Evolutionary conservation across 2,329 filamentous ascomycete genomes (phyloP).

Genomic region (Periconia macrospinosa): DNA sequence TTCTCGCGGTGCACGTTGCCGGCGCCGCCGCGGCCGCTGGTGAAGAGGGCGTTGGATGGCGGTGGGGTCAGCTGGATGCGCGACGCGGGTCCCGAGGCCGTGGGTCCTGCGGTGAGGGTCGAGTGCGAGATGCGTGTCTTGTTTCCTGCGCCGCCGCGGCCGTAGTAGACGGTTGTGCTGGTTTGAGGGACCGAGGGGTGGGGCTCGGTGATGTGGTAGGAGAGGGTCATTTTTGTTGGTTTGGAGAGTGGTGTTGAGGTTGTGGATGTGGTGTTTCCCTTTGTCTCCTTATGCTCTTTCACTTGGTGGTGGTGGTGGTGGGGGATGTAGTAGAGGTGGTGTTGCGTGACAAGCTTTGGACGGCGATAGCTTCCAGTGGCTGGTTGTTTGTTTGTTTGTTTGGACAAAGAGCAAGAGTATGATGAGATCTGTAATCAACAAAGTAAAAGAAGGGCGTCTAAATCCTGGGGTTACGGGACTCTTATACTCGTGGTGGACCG

Average conservation of each 20-base stretch:
- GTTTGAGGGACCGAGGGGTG: slow-evolving; percentile 59
- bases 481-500: background rate
- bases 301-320: too few relatives aligned
- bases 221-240: slow-evolving; percentile 33
- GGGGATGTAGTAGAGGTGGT: too few relatives aligned
- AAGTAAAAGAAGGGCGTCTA: background rate
- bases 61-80: slow-evolving; percentile 52
- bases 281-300: background rate
- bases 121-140: slow-evolving; percentile 57
- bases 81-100: slow-evolving; percentile 51
- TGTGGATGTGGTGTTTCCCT: background rate
- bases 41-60: slow-evolving; percentile 57
- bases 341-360: too few relatives aligned
- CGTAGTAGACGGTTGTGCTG: slow-evolving; percentile 54
- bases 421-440: background rate
- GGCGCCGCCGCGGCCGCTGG: slow-evolving; percentile 67
- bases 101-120: slow-evolving; percentile 53
- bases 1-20: slow-evolving; percentile 62
- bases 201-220: slow-evolving; percentile 62
- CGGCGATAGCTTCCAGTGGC: background rate
- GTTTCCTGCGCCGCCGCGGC: slow-evolving; percentile 63
- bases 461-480: background rate
- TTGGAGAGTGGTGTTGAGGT: slow-evolving; percentile 4
- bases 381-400: background rate
- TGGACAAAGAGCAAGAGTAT: background rate